phyloP scores from a whole-genome alignment of 805 yeast species.

The Ogataea nonfermentans region DNA sequence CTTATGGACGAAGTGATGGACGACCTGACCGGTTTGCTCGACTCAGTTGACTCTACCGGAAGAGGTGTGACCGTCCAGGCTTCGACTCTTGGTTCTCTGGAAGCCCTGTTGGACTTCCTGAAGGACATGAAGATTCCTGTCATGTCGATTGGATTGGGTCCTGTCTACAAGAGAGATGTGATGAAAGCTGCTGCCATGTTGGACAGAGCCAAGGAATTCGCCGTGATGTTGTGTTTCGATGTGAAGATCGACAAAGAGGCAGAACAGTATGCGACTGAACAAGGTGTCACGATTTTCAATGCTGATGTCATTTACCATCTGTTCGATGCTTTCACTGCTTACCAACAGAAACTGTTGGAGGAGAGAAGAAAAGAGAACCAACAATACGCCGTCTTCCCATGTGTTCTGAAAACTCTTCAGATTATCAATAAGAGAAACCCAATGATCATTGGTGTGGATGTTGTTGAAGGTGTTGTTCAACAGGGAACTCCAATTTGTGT shows the following conservation, averaged over 20 bases:
- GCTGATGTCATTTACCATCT: conserved; percentile 96
- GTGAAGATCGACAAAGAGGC: conserved; percentile 97
- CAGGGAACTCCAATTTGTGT: conserved; percentile 95
- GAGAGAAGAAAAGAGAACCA: conserved; percentile 84
- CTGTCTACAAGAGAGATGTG: conserved; percentile 96
- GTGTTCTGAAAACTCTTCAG: conserved; percentile 91
- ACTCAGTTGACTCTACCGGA: conserved; percentile 92
- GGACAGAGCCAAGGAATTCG: conserved; percentile 92
- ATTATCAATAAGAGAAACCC: conserved; percentile 98
- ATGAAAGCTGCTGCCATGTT: conserved; percentile 97
- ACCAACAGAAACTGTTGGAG: conserved; percentile 85
- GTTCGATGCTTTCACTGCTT: conserved; percentile 91
- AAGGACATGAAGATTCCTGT: conserved; percentile 99
- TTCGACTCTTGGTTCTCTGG: conserved; percentile 95
- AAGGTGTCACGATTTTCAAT: conserved; percentile 85
- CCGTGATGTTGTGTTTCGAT: conserved; percentile 98
- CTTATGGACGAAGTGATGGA: conserved; percentile 98
- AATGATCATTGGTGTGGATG: conserved; percentile 99
- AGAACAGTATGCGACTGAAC: conserved; percentile 94
- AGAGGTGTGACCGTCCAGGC: conserved; percentile 99
- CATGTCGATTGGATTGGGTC: conserved; percentile 97
- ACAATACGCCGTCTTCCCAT: conserved; percentile 91
- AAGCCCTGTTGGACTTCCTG: conserved; percentile 93
- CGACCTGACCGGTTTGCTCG: conserved; percentile 90
- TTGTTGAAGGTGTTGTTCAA: conserved; percentile 83